A percentile compares a stretch with the other conserved stretches of the same genome.
Evolutionary conservation across 352 stramenopile species (phyloP).

Genomic region (Phytophthora sansomeana): DNA sequence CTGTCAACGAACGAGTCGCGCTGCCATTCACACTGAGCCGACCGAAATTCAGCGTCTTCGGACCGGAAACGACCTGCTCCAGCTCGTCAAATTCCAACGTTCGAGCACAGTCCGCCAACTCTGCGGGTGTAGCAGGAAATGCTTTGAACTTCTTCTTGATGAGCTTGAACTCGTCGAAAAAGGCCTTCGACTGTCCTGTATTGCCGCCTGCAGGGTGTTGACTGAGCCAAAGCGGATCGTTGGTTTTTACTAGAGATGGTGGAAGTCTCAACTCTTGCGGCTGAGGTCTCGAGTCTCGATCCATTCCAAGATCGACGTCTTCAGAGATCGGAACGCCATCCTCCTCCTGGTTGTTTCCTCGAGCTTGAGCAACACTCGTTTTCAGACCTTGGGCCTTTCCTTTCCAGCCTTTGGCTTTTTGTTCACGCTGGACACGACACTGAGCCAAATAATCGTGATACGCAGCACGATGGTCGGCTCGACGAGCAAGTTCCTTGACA

Average conservation of each 20-base stretch:
- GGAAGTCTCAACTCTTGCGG: conserved; percentile 59
- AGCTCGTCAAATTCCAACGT: conserved; percentile 84
- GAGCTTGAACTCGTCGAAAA: conserved; percentile 91
- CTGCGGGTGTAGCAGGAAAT: conserved; percentile 87
- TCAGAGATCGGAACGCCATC: conserved; percentile 13
- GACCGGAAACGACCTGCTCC: conserved; percentile 62
- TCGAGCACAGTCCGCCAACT: conserved; percentile 85
- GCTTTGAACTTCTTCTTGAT: conserved; percentile 94
- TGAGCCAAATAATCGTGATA: conserved; percentile 78
- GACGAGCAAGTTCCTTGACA: conserved; percentile 79
- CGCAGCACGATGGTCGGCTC: conserved; percentile 66
- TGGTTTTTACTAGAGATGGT: conserved; percentile 32
- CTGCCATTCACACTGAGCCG: conserved; percentile 89
- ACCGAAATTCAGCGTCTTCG: conserved; percentile 93
- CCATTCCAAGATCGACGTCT: conserved; percentile 68
- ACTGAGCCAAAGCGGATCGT: conserved; percentile 77
- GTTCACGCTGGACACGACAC: conserved; percentile 49
- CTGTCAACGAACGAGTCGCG: conserved; percentile 79
- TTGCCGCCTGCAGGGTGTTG: conserved; percentile 28
- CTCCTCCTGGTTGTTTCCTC: conserved; percentile 44
- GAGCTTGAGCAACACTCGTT: conserved; percentile 53
- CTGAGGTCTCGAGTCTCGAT: conserved; percentile 57
- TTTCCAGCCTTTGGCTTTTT: conserved; percentile 32
- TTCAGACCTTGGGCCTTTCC: conserved; percentile 52
- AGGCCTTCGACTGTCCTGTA: conserved; percentile 38